Base-by-base conservation (phyloP, 805 yeast species). In the Yamadazyma kitorensis region DNA sequence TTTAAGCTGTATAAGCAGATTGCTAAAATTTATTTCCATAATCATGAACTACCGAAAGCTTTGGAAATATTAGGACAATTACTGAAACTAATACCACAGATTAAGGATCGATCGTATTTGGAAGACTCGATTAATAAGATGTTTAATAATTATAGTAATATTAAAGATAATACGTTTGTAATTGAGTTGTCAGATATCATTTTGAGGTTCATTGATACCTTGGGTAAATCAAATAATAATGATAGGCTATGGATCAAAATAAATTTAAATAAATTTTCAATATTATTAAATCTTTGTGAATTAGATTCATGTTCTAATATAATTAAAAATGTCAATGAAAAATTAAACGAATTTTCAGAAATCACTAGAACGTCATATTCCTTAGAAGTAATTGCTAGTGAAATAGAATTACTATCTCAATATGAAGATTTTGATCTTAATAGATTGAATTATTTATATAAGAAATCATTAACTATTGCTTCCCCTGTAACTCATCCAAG, bases 401-500 rank as follows among this genome's bases (percentile, higher is more conserved):
- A 82, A 49, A 81, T 85, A 39, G 74, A 73, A 35, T 67, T 76
- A 27, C 62, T 69, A 21, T 60, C 77, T 2, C 66, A 59, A 21
- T 51, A 57, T 9, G 56, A 64, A 7, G 48, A 67, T 17, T 32
- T 49, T 1, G 49, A 61, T 37, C 45, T 64, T 19, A 40, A 63
- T 3, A 57, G 61, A 36, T 58, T 82, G 27, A 65, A 67, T 34
- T 61, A 68, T 31, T 60, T 80, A 14, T 76, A 82, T 43, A 56
- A 64, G 17, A 61, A 74, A 40, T 59, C 68, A 34, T 35, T 47
- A 12, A 41, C 55, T 5, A 61, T 80, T 14, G 70, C 74, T 6
- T 64, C 79, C 0, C 83, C 86, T 2, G 80, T 83, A 2, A 83
- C 88, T 1, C 94, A 86, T 49, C 88, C 94, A 1, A 65, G 72